Percentiles rank a stretch among this genome's conserved stretches.
Evolutionary conservation across 1,139 yeast species (phyloP).

Genomic region (Cylindricascospora bacillispora): DNA sequence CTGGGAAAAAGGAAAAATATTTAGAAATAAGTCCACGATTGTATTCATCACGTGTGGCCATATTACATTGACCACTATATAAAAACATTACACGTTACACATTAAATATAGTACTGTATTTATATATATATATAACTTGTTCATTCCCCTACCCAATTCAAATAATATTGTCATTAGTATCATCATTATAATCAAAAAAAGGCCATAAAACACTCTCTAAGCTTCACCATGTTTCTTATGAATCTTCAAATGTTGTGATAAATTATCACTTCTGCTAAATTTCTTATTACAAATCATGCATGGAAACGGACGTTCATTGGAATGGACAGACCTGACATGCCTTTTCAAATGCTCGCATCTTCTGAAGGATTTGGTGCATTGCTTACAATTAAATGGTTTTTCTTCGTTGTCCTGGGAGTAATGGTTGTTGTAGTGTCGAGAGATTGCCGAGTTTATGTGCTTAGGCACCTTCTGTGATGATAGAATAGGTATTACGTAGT

Average conservation of each 20-base stretch:
- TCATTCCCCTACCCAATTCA: too few relatives aligned
- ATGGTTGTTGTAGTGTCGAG: not conserved
- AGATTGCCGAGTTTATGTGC: not conserved
- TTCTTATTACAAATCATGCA: slow-evolving; percentile 60
- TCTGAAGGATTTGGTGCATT: slow-evolving; percentile 38
- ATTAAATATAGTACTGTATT: too few relatives aligned
- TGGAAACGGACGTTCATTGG: slow-evolving; percentile 56
- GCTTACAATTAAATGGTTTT: slow-evolving; percentile 29
- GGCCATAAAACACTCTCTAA: too few relatives aligned
- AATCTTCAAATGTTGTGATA: slow-evolving; percentile 67
- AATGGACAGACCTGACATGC: slow-evolving; percentile 59
- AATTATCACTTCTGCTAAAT: slow-evolving; percentile 65
- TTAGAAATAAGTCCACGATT: too few relatives aligned
- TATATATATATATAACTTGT: too few relatives aligned
- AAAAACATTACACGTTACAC: too few relatives aligned
- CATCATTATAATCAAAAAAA: too few relatives aligned
- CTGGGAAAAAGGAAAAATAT: too few relatives aligned
- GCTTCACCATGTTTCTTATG: too few relatives aligned
- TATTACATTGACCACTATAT: too few relatives aligned
- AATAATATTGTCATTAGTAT: too few relatives aligned
- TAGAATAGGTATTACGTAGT: not conserved
- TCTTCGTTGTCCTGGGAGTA: slow-evolving; percentile 8
- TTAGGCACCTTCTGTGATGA: not conserved
- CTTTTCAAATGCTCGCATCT: slow-evolving; percentile 72
- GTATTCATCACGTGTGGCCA: too few relatives aligned